These are phyloP conservation scores for Heteromeles arbutifolia DNA, from an alignment of 306 rosid genomes.

Conservation along the genomic window DNA sequence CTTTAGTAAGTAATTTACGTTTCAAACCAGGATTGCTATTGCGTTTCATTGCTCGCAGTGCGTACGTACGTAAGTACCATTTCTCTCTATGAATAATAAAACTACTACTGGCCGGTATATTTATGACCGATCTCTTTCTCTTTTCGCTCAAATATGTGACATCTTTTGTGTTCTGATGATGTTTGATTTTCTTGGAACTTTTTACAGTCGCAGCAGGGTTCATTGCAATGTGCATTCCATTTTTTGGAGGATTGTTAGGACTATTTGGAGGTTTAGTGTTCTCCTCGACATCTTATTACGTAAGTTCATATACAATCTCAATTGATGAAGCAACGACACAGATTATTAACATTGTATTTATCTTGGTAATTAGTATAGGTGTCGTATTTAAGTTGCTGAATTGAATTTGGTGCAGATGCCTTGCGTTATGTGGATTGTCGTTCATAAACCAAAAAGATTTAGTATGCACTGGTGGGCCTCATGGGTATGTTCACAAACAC, in stretches of 20 bases:
- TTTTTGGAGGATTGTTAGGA: constrained; percentile 69
- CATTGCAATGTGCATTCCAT: constrained; percentile 52
- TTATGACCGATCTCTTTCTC: neutral
- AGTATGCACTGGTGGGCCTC: constrained; percentile 46
- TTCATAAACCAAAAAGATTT: constrained; percentile 25
- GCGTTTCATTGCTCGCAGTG: constrained; percentile 31
- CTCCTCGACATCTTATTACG: constrained; percentile 60
- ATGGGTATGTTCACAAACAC: constrained; percentile 18
- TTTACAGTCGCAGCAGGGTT: constrained; percentile 35
- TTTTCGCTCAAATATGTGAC: neutral
- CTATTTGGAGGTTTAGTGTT: constrained; percentile 71
- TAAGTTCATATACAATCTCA: constrained; percentile 7
- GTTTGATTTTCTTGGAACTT: no score
- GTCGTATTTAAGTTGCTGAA: neutral
- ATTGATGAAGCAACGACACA: neutral
- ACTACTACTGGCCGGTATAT: no score
- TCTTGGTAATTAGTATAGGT: neutral
- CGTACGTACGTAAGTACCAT: constrained; percentile 41
- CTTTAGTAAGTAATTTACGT: constrained; percentile 21
- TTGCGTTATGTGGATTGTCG: constrained; percentile 45
- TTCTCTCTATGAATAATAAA: no score
- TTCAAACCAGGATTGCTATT: constrained; percentile 29
- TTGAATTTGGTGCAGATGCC: constrained; percentile 39
- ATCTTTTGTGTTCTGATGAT: neutral
- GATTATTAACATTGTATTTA: neutral